Base-by-base conservation (phyloP, 179 eudicot species). In the Corrigiola litoralis region DNA sequence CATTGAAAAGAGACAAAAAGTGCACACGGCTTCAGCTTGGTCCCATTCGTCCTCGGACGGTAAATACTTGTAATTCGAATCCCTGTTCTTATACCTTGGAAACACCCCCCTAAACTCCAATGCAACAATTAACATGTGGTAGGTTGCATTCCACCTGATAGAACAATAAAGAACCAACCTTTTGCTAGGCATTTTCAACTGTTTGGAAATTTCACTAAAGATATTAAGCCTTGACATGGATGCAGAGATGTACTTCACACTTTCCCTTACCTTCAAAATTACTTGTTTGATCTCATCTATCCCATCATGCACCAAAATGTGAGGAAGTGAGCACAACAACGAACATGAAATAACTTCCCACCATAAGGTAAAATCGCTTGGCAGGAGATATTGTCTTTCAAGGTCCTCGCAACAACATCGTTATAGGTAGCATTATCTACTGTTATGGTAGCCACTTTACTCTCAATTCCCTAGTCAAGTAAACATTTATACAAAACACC, bases 311-410 rank as follows among this genome's bases (percentile, higher is more conserved):
- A 63, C 58, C 67, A 50, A 49, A 20, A 63, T 63, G 7, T 63
- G 49, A 5, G 50, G 3, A 49, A 63, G 18, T 49, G 58, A 2
- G 68, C 58, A 36, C 57, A 34, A 49, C 48, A 49, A 16, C 42
- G 41, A 28, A 60, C 51, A 60, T 60, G 53, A 24, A 61, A 61
- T n/a, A 33, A 5, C 21, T 63, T 48, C 37, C 67, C 58, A 14
- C 54, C 67, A 63, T 57, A 63, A 18, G 20, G 11, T 6, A 63
- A 49, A n/a, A n/a, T 25, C 44, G 48, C 11, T 63, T 63, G 1
- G 67, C 23, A 2, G 10, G 25, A 21, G 68, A 51, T 1, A 51
- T 50, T 1, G 67, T 63, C 7, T 33, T 48, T 63, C 45, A 63
- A 34, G 14, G 9, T 47, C 23, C 10, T 31, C 1, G 32, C 31